A percentile compares a stretch with the other conserved stretches of the same genome.
These are phyloP conservation scores for Tylopilus balloui DNA, from an alignment of 768 basidiomycete genomes.

Conservation along the genomic window DNA sequence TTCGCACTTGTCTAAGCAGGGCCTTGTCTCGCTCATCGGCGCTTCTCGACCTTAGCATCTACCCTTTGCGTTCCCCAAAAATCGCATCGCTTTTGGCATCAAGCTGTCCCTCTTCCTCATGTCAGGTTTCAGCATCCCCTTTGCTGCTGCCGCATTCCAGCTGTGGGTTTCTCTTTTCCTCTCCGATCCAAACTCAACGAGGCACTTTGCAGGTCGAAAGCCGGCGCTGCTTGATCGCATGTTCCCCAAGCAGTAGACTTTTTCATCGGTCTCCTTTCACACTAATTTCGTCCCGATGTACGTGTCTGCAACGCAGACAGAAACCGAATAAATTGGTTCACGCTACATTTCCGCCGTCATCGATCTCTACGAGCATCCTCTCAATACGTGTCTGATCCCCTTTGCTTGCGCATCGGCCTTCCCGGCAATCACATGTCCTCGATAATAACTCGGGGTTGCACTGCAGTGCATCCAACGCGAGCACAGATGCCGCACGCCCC, in stretches of 20 bases:
- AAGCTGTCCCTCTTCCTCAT: slow-evolving; percentile 38
- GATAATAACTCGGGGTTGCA: slow-evolving; percentile 59
- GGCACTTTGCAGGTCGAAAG: slow-evolving; percentile 37
- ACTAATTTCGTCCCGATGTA: slow-evolving; percentile 2
- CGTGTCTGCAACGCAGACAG: slow-evolving; percentile 1
- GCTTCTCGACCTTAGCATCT: slow-evolving; percentile 39
- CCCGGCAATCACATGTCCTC: slow-evolving; percentile 64
- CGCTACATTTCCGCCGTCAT: slow-evolving; percentile 13
- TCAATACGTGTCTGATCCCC: slow-evolving; percentile 37
- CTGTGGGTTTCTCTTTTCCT: slow-evolving; percentile 43
- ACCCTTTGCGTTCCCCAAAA: slow-evolving; percentile 52
- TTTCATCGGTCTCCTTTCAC: background rate
- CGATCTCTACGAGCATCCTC: slow-evolving; percentile 26
- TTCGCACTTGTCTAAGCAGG: background rate
- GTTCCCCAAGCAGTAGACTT: slow-evolving; percentile 2
- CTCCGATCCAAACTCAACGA: slow-evolving; percentile 1
- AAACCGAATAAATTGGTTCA: slow-evolving; percentile 8
- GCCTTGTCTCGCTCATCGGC: slow-evolving; percentile 5
- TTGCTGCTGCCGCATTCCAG: slow-evolving; percentile 57
- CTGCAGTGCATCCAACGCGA: slow-evolving; percentile 67
- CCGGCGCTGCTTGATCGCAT: slow-evolving; percentile 25
- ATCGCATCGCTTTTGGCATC: slow-evolving; percentile 41
- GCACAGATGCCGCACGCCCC: slow-evolving; percentile 54
- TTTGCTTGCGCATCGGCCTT: slow-evolving; percentile 31
- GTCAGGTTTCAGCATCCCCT: slow-evolving; percentile 63